Conservation (phyloP, 768 basidiomycete species). For the Amanita phalloides region DNA sequence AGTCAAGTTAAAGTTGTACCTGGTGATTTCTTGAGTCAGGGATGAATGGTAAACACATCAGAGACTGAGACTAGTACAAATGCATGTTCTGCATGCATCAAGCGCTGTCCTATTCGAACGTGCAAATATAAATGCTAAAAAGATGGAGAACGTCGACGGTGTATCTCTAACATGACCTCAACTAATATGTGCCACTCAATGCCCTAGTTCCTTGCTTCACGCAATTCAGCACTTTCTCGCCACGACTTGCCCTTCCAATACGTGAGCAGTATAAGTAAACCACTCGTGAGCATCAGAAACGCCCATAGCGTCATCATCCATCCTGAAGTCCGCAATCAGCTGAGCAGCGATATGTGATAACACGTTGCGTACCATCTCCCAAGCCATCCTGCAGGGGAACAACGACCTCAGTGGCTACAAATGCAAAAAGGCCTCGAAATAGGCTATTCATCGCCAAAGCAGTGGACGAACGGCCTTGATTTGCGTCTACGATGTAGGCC, state of each 20-base stretch:
- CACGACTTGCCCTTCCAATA: constrained; percentile 47
- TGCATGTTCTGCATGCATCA: too few relatives aligned
- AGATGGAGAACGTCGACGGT: too few relatives aligned
- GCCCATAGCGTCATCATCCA: constrained; percentile 63
- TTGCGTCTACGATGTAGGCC: constrained; percentile 83
- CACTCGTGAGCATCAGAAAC: constrained; percentile 37
- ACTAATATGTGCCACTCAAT: too few relatives aligned
- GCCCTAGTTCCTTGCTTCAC: not conserved
- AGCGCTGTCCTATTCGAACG: too few relatives aligned
- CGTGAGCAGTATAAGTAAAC: constrained; percentile 49
- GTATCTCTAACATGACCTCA: too few relatives aligned
- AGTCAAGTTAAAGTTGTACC: too few relatives aligned
- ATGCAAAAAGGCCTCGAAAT: constrained; percentile 61
- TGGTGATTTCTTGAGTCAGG: too few relatives aligned
- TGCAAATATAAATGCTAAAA: too few relatives aligned
- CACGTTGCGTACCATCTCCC: constrained; percentile 9
- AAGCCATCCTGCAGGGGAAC: constrained; percentile 52
- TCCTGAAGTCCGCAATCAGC: constrained; percentile 36
- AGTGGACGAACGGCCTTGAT: constrained; percentile 66
- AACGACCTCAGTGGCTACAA: constrained; percentile 60
- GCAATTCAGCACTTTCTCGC: constrained; percentile 25
- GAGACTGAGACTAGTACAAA: too few relatives aligned
- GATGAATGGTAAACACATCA: too few relatives aligned
- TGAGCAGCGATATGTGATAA: not conserved
- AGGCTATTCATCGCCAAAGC: constrained; percentile 71